phyloP scores from a whole-genome alignment of 148 eudicot species.

The Fagopyrum esculentum region DNA sequence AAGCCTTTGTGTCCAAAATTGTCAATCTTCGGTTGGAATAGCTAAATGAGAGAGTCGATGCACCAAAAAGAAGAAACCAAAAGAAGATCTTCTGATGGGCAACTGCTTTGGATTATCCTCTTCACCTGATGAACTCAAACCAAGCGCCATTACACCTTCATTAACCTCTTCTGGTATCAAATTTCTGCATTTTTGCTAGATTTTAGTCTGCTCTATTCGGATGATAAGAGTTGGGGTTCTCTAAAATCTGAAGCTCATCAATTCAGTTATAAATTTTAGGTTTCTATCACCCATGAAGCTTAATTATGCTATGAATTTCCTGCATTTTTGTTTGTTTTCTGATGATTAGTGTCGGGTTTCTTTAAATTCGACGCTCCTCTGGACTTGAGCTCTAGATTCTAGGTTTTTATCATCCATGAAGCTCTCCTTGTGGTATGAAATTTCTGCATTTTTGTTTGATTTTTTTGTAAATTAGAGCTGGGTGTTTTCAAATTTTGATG shows the following conservation, averaged over 20 bases:
- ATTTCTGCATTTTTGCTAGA: background rate
- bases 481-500: too few species aligned
- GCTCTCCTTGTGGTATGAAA: too few species aligned
- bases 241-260: background rate
- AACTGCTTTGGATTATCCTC: conserved; percentile 6
- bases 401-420: too few species aligned
- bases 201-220: background rate
- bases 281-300: background rate
- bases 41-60: conserved; percentile 1
- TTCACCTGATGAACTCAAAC: conserved; percentile 1
- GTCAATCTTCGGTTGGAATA: conserved; percentile 1
- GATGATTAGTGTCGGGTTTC: background rate
- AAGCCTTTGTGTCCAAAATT: background rate
- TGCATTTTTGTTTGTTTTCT: background rate
- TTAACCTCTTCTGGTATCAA: conserved; percentile 1
- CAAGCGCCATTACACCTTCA: conserved; percentile 11
- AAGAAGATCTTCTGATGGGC: background rate
- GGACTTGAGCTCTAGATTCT: too few species aligned
- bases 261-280: background rate
- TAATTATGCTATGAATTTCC: background rate
- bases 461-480: too few species aligned
- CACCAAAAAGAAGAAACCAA: background rate
- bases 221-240: background rate
- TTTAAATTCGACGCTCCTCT: background rate
- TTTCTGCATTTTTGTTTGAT: too few species aligned